Evolutionary conservation across 1,284 basidiomycete species (phyloP).

Genomic region (Pseudozyma thailandica): DNA sequence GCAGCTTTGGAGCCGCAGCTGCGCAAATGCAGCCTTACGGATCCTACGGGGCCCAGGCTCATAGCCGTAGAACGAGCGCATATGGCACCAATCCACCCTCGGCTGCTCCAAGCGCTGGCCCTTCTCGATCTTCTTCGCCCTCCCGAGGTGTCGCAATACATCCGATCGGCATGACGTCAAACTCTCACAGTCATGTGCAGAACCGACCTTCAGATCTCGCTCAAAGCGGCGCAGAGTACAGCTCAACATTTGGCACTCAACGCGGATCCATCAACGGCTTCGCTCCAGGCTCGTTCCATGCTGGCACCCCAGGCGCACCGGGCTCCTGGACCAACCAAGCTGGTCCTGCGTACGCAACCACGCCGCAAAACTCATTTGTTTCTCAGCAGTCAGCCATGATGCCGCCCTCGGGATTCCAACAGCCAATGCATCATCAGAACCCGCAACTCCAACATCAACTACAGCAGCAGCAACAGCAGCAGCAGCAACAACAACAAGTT

Average conservation of each 20-base stretch:
- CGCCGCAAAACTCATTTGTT: constrained; percentile 17
- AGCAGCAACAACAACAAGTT: constrained; percentile 17
- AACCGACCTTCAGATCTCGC: constrained; percentile 8
- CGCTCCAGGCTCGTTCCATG: neutral
- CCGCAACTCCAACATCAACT: constrained; percentile 10
- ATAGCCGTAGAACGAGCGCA: constrained; percentile 37
- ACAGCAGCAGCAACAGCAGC: constrained; percentile 8
- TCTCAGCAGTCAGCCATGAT: constrained; percentile 27
- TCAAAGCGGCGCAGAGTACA: constrained; percentile 18
- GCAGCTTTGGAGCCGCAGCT: constrained; percentile 27
- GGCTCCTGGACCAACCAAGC: constrained; percentile 28
- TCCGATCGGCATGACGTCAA: constrained; percentile 17
- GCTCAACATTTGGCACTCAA: constrained; percentile 25
- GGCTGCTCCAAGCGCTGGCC: constrained; percentile 43
- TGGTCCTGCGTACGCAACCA: constrained; percentile 8
- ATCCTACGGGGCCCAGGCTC: constrained; percentile 7
- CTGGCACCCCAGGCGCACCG: constrained; percentile 4
- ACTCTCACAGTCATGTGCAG: constrained; percentile 7
- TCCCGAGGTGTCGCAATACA: constrained; percentile 20
- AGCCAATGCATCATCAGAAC: constrained; percentile 6
- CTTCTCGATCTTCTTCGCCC: constrained; percentile 44
- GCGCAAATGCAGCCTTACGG: constrained; percentile 27
- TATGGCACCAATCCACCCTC: constrained; percentile 45
- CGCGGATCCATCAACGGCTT: constrained; percentile 18
- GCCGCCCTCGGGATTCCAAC: constrained; percentile 13